Conservation (phyloP, 2,329 filamentous ascomycete genomes). For the Aspergillus proliferans region DNA sequence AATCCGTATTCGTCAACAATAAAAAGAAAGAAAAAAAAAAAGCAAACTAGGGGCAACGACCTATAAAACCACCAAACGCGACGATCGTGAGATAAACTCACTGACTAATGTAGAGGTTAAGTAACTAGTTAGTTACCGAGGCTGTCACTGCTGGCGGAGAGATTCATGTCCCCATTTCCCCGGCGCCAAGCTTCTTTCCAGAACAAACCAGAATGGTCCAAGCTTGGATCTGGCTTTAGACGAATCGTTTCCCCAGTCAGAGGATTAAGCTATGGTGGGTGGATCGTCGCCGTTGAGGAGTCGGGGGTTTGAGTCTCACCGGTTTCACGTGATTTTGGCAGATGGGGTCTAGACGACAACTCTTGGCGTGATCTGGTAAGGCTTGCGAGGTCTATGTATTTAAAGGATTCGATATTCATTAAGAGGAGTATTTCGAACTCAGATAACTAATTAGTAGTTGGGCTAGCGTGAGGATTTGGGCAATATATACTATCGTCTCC, state of each 20-base stretch:
- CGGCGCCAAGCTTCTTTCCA: background rate
- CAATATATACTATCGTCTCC: too few relatives aligned
- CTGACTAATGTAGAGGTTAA: background rate
- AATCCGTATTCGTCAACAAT: background rate
- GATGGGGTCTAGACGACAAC: too few relatives aligned
- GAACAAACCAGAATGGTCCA: background rate
- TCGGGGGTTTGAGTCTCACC: constrained; percentile 5
- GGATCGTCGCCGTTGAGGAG: background rate
- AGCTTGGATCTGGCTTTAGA: background rate
- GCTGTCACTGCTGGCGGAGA: constrained; percentile 4
- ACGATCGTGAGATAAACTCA: background rate
- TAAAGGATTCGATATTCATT: too few relatives aligned
- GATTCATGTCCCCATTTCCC: constrained; percentile 8
- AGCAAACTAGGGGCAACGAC: background rate
- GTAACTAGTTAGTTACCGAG: background rate
- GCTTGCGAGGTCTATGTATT: too few relatives aligned
- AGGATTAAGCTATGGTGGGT: background rate
- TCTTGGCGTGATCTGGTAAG: too few relatives aligned
- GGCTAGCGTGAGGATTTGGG: too few relatives aligned
- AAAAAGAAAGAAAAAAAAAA: background rate
- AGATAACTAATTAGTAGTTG: too few relatives aligned
- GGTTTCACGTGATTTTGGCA: background rate
- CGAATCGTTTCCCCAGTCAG: background rate
- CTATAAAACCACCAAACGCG: background rate
- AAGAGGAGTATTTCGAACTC: too few relatives aligned